These are phyloP conservation scores for Bonia amplexicaulis DNA, from an alignment of 176 grass and related monocot species.

Conservation along the genomic window DNA sequence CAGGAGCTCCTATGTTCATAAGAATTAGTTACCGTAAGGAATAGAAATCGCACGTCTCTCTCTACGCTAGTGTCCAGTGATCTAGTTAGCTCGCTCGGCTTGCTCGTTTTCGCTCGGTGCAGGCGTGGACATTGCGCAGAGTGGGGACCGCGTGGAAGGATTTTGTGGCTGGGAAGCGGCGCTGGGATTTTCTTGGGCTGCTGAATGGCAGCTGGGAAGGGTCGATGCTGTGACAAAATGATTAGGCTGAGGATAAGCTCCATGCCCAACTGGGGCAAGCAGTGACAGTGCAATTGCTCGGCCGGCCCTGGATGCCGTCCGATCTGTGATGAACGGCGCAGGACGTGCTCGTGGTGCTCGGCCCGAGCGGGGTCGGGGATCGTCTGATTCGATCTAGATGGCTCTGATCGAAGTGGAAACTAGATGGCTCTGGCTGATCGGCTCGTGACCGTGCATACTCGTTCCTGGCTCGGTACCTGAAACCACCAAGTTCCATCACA, in stretches of 20 bases:
- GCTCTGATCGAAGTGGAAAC: too few relatives aligned
- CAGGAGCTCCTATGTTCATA: not conserved
- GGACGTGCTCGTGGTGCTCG: too few relatives aligned
- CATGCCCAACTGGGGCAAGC: not conserved
- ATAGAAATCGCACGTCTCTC: conserved; percentile 12
- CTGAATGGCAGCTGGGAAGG: conserved; percentile 4
- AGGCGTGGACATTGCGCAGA: not conserved
- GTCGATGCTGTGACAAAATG: not conserved
- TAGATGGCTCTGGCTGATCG: not conserved
- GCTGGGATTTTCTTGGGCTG: conserved; percentile 37
- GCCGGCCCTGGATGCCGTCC: too few relatives aligned
- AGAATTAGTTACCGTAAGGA: not conserved
- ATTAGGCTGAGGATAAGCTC: conserved; percentile 31
- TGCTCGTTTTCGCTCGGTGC: not conserved
- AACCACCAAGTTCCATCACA: too few relatives aligned
- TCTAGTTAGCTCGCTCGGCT: not conserved
- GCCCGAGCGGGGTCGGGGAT: too few relatives aligned
- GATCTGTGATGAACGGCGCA: too few relatives aligned
- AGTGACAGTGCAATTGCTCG: too few relatives aligned
- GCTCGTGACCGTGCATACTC: not conserved
- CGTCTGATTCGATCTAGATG: not conserved
- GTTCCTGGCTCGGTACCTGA: not conserved
- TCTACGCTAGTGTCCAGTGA: not conserved
- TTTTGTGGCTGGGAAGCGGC: conserved; percentile 33
- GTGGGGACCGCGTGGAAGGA: not conserved